A percentile compares a stretch with the other conserved stretches of the same genome.
Conservation (phyloP, 2,329 filamentous ascomycete species). For the Pseudogymnoascus sp. region DNA sequence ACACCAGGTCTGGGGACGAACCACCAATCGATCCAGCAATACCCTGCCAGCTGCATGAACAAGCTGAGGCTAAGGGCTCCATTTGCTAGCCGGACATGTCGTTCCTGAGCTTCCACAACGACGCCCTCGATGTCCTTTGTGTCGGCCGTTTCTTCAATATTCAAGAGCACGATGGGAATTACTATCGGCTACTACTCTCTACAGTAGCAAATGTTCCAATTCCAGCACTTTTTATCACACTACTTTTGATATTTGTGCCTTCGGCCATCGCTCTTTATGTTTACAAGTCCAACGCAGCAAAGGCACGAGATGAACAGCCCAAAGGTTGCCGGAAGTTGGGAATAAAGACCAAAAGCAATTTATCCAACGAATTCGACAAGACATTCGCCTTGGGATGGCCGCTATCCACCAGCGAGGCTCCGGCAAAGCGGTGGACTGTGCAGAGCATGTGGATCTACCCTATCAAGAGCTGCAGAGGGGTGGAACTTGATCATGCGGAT, state of each 20-base stretch:
- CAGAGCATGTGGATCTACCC: slow-evolving; percentile 76
- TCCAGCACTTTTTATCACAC: slow-evolving; percentile 24
- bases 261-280: slow-evolving; percentile 27
- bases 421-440: slow-evolving; percentile 38
- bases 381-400: slow-evolving; percentile 37
- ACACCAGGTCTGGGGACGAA: neutral
- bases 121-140: neutral
- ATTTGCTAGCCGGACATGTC: neutral
- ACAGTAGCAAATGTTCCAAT: slow-evolving; percentile 25
- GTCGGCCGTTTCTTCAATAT: slow-evolving; percentile 7
- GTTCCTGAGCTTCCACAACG: neutral
- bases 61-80: neutral
- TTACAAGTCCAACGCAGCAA: slow-evolving; percentile 27
- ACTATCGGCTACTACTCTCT: slow-evolving; percentile 23
- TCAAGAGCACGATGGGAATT: slow-evolving; percentile 22
- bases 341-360: slow-evolving; percentile 41
- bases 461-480: slow-evolving; percentile 71
- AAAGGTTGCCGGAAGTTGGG: slow-evolving; percentile 47
- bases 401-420: slow-evolving; percentile 29
- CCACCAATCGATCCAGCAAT: neutral
- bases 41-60: neutral
- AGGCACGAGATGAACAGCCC: slow-evolving; percentile 29
- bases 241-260: slow-evolving; percentile 26
- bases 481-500: slow-evolving; percentile 61
- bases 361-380: slow-evolving; percentile 48